Evolutionary conservation across 2,329 filamentous ascomycete genomes (phyloP).

Genomic region (Phaeosphaeria sp.): DNA sequence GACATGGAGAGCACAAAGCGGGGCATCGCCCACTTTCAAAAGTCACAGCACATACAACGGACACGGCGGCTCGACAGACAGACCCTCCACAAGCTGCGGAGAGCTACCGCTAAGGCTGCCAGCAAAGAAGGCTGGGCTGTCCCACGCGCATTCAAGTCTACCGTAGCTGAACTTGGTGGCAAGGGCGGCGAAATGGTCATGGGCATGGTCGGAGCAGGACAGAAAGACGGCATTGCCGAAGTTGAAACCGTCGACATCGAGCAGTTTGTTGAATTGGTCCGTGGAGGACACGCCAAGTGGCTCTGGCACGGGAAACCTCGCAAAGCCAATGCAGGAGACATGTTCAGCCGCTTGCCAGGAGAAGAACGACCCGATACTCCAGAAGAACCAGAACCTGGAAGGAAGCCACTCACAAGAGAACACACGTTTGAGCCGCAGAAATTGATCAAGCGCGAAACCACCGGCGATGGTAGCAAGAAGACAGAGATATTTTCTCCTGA

Average conservation of each 20-base stretch:
- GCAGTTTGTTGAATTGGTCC: conserved; percentile 76
- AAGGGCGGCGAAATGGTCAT: conserved; percentile 94
- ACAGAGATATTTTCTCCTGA: conserved; percentile 27
- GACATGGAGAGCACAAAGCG: conserved; percentile 83
- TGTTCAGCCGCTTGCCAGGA: conserved; percentile 48
- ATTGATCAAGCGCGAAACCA: conserved; percentile 36
- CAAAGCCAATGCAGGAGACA: conserved; percentile 58
- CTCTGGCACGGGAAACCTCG: conserved; percentile 90
- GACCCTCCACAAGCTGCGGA: conserved; percentile 81
- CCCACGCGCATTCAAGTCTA: conserved; percentile 93
- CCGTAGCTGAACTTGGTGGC: conserved; percentile 89
- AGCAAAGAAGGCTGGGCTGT: conserved; percentile 89
- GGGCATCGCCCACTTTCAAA: conserved; percentile 88
- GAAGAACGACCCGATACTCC: conserved; percentile 58
- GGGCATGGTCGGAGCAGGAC: conserved; percentile 84
- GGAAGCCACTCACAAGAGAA: conserved; percentile 59
- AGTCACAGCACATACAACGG: conserved; percentile 79
- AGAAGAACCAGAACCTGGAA: conserved; percentile 56
- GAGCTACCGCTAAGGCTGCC: conserved; percentile 86
- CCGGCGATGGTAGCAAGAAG: conserved; percentile 38
- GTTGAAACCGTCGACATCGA: conserved; percentile 92
- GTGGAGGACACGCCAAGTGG: conserved; percentile 88
- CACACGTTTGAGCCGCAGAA: conserved; percentile 46
- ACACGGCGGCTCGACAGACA: conserved; percentile 81
- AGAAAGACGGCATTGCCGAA: conserved; percentile 89